Evolutionary conservation across 1,139 yeast genomes (phyloP).

Genomic region (Debaryomyces sp.): DNA sequence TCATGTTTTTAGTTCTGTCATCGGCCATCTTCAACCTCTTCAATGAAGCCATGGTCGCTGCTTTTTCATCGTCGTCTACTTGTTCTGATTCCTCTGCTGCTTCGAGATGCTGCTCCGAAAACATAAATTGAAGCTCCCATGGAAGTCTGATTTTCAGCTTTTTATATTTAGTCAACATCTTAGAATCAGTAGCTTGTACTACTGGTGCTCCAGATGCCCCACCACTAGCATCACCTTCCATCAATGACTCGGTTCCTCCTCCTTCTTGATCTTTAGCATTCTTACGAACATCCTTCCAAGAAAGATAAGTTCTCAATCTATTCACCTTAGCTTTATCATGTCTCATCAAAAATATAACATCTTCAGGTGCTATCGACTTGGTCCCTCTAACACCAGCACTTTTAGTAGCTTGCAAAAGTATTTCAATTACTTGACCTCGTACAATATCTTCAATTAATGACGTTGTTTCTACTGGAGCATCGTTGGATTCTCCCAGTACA

Average conservation of each 20-base stretch:
- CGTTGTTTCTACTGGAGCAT: slow-evolving; percentile 90
- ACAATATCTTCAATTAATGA: slow-evolving; percentile 93
- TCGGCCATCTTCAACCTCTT: slow-evolving; percentile 91
- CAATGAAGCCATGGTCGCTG: slow-evolving; percentile 85
- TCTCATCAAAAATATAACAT: slow-evolving; percentile 85
- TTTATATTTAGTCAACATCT: slow-evolving; percentile 63
- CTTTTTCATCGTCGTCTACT: slow-evolving; percentile 85
- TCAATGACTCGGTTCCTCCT: slow-evolving; percentile 66
- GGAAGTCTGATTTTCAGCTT: slow-evolving; percentile 85
- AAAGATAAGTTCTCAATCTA: slow-evolving; percentile 81
- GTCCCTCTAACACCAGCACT: slow-evolving; percentile 84
- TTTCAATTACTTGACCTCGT: slow-evolving; percentile 90
- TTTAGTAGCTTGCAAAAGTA: slow-evolving; percentile 74
- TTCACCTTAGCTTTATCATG: slow-evolving; percentile 96
- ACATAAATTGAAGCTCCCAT: slow-evolving; percentile 96
- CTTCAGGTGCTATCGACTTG: slow-evolving; percentile 87
- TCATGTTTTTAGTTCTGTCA: slow-evolving; percentile 91
- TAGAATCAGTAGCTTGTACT: slow-evolving; percentile 49
- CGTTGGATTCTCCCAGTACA: slow-evolving; percentile 93
- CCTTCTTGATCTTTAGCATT: slow-evolving; percentile 95
- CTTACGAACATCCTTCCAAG: slow-evolving; percentile 98
- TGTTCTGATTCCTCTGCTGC: slow-evolving; percentile 80
- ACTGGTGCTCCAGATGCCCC: slow-evolving; percentile 32
- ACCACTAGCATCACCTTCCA: slow-evolving; percentile 45
- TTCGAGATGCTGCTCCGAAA: slow-evolving; percentile 83